A percentile compares a stretch with the other conserved stretches of the same genome.
These are phyloP conservation scores for Cryptococcus neoformans DNA, from an alignment of 1,284 basidiomycete species.

Conservation along the genomic window DNA sequence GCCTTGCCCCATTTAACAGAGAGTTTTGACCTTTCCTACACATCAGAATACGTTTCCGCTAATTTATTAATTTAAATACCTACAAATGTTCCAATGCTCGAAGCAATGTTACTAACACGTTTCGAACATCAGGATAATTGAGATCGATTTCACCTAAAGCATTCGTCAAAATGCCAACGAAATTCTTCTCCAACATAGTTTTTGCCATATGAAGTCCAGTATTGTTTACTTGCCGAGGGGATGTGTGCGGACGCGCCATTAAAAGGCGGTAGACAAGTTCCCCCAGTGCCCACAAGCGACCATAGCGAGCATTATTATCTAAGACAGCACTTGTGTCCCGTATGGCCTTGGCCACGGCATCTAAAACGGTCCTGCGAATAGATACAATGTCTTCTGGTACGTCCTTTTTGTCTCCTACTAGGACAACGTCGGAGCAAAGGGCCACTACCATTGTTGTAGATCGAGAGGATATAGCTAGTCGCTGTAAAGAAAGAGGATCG, in stretches of 20 bases:
- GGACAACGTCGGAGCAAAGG: conserved; percentile 76
- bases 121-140: conserved; percentile 89
- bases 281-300: conserved; percentile 78
- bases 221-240: conserved; percentile 64
- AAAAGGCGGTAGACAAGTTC: conserved; percentile 87
- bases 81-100: conserved; percentile 86
- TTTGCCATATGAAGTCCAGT: conserved; percentile 89
- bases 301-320: conserved; percentile 74
- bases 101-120: conserved; percentile 78
- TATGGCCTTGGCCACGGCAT: conserved; percentile 79
- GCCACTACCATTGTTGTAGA: conserved; percentile 89
- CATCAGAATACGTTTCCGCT: conserved; percentile 6
- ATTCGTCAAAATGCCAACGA: conserved; percentile 82
- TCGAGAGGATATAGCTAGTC: conserved; percentile 65
- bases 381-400: conserved; percentile 71
- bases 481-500: conserved; percentile 40
- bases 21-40: conserved; percentile 69
- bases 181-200: conserved; percentile 98
- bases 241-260: conserved; percentile 64
- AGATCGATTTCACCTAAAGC: conserved; percentile 91
- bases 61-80: conserved; percentile 39
- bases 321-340: conserved; percentile 70
- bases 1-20: conserved; percentile 95
- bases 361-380: conserved; percentile 85
- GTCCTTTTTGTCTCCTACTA: conserved; percentile 64